Base-by-base conservation (phyloP, 2,329 filamentous ascomycete genomes). In the Coniochaeta ligniaria region DNA sequence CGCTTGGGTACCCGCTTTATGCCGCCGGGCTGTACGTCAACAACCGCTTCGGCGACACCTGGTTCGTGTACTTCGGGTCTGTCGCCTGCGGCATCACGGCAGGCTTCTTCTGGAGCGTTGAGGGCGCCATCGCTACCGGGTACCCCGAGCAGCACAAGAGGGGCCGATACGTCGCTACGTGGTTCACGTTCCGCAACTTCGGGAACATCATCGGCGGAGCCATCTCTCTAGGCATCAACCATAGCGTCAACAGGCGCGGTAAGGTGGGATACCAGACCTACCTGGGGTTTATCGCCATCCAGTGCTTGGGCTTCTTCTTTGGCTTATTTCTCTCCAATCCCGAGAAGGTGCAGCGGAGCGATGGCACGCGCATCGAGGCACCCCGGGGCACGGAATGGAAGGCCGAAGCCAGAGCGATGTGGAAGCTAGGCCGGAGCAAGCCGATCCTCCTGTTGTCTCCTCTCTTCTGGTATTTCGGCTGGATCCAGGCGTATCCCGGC, bases 41-140 rank as follows among this genome's bases (percentile, higher is more conserved):
- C 71, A 89, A 89, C 67, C 78, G 84, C 1, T 88, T 77, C 65
- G 82, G 83, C 1, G 83, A 75, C 1, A 79, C 82, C 60, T 89
- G 86, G 86, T 79, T 88, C 41, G 80, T 87, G 16, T 75, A 88
- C 7, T 74, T 89, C 35, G 86, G 85, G 2, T 83, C 83, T 11
- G 84, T 83, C 0, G 74, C 84, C 1, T 88, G 84, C 67, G 86
- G 86, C 20, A 75, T 88, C 22, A 83, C 80, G 0, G 86, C 86
- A 0, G 86, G 86, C 0, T 76, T 89, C 2, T 89, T 89, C 72
- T 90, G 87, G 87, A 83, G 83, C 72, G 83, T 84, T 0, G 87
- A 89, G 73, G 85, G 83, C 1, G 86, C 87, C 0, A 86, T 89
- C 60, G 83, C 84, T 0, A 77, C 88, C 2, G 78, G 81, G 0